These are phyloP conservation scores for Leccinellum luteum DNA, from an alignment of 768 basidiomycete species.

Conservation along the genomic window DNA sequence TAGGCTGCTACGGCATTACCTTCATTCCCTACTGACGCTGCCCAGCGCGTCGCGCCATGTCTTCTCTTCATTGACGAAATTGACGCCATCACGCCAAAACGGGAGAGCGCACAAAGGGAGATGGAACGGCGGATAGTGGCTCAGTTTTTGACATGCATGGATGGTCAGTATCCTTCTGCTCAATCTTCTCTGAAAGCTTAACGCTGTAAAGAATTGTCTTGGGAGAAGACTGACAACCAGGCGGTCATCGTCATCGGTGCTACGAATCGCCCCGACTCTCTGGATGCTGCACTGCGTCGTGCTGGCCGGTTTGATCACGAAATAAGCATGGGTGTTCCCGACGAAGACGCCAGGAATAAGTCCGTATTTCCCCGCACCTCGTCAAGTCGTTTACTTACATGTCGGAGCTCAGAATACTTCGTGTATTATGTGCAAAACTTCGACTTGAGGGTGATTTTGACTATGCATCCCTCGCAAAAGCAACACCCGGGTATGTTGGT, in stretches of 20 bases:
- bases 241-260: conserved; percentile 95
- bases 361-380: conserved; percentile 37
- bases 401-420: conserved; percentile 64
- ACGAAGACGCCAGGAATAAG: conserved; percentile 88
- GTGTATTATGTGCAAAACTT: conserved; percentile 80
- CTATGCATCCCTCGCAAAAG: conserved; percentile 80
- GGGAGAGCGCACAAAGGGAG: conserved; percentile 96
- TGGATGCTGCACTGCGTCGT: conserved; percentile 89
- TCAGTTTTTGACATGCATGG: conserved; percentile 98
- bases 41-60: conserved; percentile 84
- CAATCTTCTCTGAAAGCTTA: not conserved
- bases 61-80: conserved; percentile 97
- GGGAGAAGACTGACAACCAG: conserved; percentile 91
- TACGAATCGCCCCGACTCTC: conserved; percentile 92
- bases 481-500: conserved; percentile 96
- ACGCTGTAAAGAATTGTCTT: conserved; percentile 78
- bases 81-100: conserved; percentile 95
- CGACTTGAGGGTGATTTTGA: conserved; percentile 87
- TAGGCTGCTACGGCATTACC: conserved; percentile 27
- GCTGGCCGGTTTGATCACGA: conserved; percentile 98
- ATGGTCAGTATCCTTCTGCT: conserved; percentile 57
- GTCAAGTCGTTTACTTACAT: not conserved
- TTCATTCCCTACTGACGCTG: not conserved
- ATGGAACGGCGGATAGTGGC: conserved; percentile 98
- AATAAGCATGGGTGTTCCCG: conserved; percentile 96